phyloP scores from a whole-genome alignment of 352 stramenopile species.

The Plasmopara halstedii region DNA sequence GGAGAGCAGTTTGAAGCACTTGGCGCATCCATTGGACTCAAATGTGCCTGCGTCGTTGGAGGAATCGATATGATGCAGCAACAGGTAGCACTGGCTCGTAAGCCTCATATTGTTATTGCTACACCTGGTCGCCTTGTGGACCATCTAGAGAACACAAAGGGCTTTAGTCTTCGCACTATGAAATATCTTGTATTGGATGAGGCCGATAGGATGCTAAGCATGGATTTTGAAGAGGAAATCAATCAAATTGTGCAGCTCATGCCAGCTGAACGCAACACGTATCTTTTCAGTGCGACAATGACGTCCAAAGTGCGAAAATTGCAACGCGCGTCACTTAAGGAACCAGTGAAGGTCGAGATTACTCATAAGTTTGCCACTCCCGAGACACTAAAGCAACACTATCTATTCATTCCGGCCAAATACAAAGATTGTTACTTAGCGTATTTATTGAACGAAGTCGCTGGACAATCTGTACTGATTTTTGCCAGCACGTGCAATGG shows the following conservation, averaged over 20 bases:
- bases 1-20: constrained; percentile 91
- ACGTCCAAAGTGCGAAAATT: constrained; percentile 98
- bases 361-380: constrained; percentile 97
- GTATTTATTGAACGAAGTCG: constrained; percentile 97
- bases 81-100: constrained; percentile 94
- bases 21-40: constrained; percentile 88
- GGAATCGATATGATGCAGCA: constrained; percentile 98
- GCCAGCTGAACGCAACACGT: constrained; percentile 90
- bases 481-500: constrained; percentile 98
- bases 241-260: constrained; percentile 98
- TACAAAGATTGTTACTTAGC: constrained; percentile 99
- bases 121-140: constrained; percentile 91
- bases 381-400: constrained; percentile 97
- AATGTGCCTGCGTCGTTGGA: constrained; percentile 89
- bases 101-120: constrained; percentile 94
- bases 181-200: constrained; percentile 93
- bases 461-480: constrained; percentile 95
- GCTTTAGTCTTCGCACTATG: constrained; percentile 87
- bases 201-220: constrained; percentile 92
- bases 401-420: constrained; percentile 98
- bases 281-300: constrained; percentile 99
- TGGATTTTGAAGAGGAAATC: constrained; percentile 99
- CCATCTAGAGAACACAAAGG: constrained; percentile 95
- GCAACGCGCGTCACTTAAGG: constrained; percentile 93
- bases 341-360: constrained; percentile 97